These are phyloP conservation scores for Alternaria conjuncta DNA, from an alignment of 2,329 filamentous ascomycete species.

Conservation along the genomic window DNA sequence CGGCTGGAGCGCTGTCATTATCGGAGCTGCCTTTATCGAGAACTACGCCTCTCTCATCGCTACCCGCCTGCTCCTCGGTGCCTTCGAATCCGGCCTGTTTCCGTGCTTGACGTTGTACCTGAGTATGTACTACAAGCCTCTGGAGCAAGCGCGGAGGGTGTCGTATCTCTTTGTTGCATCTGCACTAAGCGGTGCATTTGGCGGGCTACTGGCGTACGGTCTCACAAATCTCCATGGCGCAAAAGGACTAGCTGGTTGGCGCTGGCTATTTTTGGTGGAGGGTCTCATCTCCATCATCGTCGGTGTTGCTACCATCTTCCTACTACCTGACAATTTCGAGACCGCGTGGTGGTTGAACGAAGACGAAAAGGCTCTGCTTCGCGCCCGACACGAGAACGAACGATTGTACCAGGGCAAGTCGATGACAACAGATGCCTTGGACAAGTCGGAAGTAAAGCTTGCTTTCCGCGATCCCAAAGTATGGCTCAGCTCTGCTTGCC, in stretches of 20 bases:
- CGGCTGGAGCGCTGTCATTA: slow-evolving; percentile 21
- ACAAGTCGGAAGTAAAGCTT: slow-evolving; percentile 86
- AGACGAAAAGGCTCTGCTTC: slow-evolving; percentile 59
- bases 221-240: slow-evolving; percentile 24
- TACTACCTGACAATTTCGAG: slow-evolving; percentile 58
- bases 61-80: slow-evolving; percentile 29
- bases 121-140: slow-evolving; percentile 27
- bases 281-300: slow-evolving; percentile 59
- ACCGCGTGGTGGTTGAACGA: slow-evolving; percentile 57
- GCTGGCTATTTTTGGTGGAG: slow-evolving; percentile 64
- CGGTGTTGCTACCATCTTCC: slow-evolving; percentile 55
- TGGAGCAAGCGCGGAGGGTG: slow-evolving; percentile 58
- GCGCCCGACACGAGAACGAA: slow-evolving; percentile 56
- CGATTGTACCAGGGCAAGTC: slow-evolving; percentile 55
- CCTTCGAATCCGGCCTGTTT: slow-evolving; percentile 32
- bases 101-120: slow-evolving; percentile 28
- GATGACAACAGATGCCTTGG: slow-evolving; percentile 83
- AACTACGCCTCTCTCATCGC: slow-evolving; percentile 29
- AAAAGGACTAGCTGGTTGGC: slow-evolving; percentile 16
- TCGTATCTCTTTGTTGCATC: slow-evolving; percentile 61
- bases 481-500: slow-evolving; percentile 61
- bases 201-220: slow-evolving; percentile 59
- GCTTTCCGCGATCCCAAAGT: slow-evolving; percentile 67
- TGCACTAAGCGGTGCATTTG: slow-evolving; percentile 61
- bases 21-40: slow-evolving; percentile 23